Evolutionary conservation across 176 grass and related monocot genomes (phyloP).

Genomic region (Bromus sterilis): DNA sequence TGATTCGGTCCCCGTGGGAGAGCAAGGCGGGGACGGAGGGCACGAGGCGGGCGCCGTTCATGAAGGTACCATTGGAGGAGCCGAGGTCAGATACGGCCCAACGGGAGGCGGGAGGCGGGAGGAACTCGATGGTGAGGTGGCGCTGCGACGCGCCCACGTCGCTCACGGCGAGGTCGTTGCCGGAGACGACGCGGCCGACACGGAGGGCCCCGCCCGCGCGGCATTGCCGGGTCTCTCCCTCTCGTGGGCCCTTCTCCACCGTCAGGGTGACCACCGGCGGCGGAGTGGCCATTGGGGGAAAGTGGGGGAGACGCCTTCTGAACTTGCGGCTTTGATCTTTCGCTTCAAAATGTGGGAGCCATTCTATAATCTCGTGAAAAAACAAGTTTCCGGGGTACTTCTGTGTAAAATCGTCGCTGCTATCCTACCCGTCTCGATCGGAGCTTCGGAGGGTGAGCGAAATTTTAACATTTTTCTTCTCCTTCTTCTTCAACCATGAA

Average conservation of each 20-base stretch:
- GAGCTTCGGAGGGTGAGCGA: background rate
- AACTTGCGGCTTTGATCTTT: background rate
- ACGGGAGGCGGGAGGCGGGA: constrained; percentile 25
- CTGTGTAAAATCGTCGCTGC: background rate
- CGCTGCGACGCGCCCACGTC: constrained; percentile 73
- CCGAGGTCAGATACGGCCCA: constrained; percentile 70
- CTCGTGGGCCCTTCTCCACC: constrained; percentile 63
- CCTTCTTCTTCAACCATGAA: too few species aligned
- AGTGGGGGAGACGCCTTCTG: background rate
- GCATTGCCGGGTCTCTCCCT: constrained; percentile 32
- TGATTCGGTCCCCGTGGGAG: constrained; percentile 56
- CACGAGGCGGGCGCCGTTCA: constrained; percentile 39
- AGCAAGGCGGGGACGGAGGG: constrained; percentile 39
- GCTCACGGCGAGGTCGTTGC: constrained; percentile 60
- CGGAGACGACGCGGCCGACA: constrained; percentile 59
- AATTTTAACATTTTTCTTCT: background rate
- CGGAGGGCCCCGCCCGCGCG: constrained; percentile 22
- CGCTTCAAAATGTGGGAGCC: background rate
- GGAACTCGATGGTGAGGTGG: constrained; percentile 60
- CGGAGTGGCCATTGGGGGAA: constrained; percentile 31
- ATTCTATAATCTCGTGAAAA: background rate
- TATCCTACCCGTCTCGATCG: background rate
- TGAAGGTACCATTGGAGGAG: constrained; percentile 78
- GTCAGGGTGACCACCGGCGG: constrained; percentile 48
- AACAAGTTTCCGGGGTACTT: background rate